A percentile compares a stretch with the other conserved stretches of the same genome.
Evolutionary conservation across 208 protist genomes (phyloP).

Genomic region (Leptomonas seymouri): DNA sequence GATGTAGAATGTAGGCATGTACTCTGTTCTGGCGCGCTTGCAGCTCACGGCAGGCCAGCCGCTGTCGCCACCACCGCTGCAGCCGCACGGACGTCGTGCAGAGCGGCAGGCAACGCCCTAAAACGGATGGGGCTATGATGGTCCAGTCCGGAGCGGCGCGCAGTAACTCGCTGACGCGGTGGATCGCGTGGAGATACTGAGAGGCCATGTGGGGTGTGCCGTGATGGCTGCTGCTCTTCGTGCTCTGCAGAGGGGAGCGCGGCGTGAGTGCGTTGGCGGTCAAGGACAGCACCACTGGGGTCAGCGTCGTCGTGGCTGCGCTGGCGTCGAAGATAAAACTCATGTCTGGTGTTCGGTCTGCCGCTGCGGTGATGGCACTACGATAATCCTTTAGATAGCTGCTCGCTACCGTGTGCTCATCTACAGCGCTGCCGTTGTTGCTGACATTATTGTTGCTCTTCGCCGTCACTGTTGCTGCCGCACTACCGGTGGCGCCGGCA

Average conservation of each 20-base stretch:
- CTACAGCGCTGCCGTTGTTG: background rate
- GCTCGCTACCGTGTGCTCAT: background rate
- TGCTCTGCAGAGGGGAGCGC: background rate
- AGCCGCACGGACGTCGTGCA: conserved; percentile 41
- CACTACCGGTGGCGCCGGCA: no score
- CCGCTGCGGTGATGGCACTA: background rate
- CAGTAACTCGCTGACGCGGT: conserved; percentile 17
- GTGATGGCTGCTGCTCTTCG: background rate
- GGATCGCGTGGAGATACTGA: conserved; percentile 7
- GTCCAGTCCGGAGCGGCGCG: conserved; percentile 15
- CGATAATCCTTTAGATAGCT: no score
- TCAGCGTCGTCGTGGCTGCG: conserved; percentile 4
- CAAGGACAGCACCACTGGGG: conserved; percentile 9
- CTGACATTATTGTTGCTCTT: no score
- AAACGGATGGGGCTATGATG: conserved; percentile 3
- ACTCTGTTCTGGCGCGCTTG: background rate
- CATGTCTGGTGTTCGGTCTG: background rate
- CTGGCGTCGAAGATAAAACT: background rate
- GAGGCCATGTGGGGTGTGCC: background rate
- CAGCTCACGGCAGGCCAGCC: conserved; percentile 7
- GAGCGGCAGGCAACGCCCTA: conserved; percentile 37
- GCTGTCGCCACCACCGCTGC: conserved; percentile 50
- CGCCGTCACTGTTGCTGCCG: no score
- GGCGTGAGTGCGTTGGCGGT: conserved; percentile 5
- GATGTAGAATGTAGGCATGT: background rate